Base-by-base conservation (phyloP, 2,329 filamentous ascomycete species). In the Coniochaeta ligniaria region DNA sequence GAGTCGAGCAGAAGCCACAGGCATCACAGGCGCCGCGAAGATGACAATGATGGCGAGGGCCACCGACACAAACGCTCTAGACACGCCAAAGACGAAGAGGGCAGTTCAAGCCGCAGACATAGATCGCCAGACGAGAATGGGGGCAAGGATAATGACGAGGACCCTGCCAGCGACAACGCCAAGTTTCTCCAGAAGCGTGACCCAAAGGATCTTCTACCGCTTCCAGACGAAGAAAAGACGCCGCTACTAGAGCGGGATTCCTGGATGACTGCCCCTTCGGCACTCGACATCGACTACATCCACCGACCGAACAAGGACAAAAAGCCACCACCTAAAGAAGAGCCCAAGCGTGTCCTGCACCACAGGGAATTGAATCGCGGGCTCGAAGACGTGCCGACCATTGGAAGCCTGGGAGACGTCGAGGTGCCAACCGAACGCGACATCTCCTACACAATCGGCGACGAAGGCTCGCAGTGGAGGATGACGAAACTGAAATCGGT, bases 401-500 rank as follows among this genome's bases (percentile, higher is more conserved):
- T 83, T 14, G 82, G 83, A 60, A 31, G 22, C 14, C 22, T 58
- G 33, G 2, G 85, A 82, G 58, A 75, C 73, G 0, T 84, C 11
- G 76, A 80, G 24, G 73, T 83, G 7, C 79, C 82, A 1, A 77
- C 80, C 0, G 75, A 85, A 52, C 79, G 85, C 59, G 83, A 90
- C 60, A 84, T 96, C 9, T 80, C 84, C 61, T 99, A 98, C 71
- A 90, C 78, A 0, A 96, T 99, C 73, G 95, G 96, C 20, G 95
- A 99, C 72, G 77, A 84, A 7, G 94, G 95, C 0, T 94, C 93
- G 16, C 85, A 92, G 67, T 99, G 96, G 95, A 88, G 96, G 57
- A 96, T 99, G 93, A 96, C 89, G 6, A 97, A 93, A 73, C 83
- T 99, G 35, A 92, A 90, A 65, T 89, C 87, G 12, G 91, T 96